Conservation (phyloP, 441 rosid genomes). For the Croton setiger region DNA sequence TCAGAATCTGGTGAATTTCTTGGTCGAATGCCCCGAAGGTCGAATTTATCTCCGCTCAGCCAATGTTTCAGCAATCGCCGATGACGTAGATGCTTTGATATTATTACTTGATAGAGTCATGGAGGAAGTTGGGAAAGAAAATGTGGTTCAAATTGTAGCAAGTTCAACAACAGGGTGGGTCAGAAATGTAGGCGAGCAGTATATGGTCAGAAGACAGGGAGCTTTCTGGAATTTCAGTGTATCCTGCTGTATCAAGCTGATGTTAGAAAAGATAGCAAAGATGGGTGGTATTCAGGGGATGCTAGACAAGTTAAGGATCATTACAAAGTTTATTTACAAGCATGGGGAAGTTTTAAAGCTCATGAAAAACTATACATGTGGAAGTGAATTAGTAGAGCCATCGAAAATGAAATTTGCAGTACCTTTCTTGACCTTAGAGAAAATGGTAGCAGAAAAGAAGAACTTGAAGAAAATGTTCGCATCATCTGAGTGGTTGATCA, state of each 20-base stretch:
- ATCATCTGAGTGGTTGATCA: constrained; percentile 37
- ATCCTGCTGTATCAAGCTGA: constrained; percentile 50
- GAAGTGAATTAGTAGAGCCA: constrained; percentile 30
- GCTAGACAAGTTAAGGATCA: constrained; percentile 31
- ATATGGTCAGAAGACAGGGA: constrained; percentile 20
- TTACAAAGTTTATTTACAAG: constrained; percentile 41
- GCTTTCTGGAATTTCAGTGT: constrained; percentile 49
- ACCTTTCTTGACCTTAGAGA: constrained; percentile 45
- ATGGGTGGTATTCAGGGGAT: constrained; percentile 23
- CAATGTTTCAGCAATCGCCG: constrained; percentile 34
- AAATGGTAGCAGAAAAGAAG: constrained; percentile 34
- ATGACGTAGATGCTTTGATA: constrained; percentile 29
- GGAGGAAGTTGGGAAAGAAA: constrained; percentile 41
- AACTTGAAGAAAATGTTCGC: constrained; percentile 33
- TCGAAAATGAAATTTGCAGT: constrained; percentile 32
- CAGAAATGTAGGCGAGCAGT: constrained; percentile 33
- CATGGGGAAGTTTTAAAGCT: constrained; percentile 25
- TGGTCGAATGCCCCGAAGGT: constrained; percentile 47
- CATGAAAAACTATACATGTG: constrained; percentile 23
- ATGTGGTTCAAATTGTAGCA: constrained; percentile 50
- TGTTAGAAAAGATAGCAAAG: constrained; percentile 37
- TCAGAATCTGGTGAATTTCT: constrained; percentile 38
- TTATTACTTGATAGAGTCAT: constrained; percentile 35
- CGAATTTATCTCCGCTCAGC: constrained; percentile 43
- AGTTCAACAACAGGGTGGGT: constrained; percentile 43